A percentile compares a stretch with the other conserved stretches of the same genome.
Evolutionary conservation across 169 alveolate genomes (phyloP).

Genomic region (Amoebophrya sp.): DNA sequence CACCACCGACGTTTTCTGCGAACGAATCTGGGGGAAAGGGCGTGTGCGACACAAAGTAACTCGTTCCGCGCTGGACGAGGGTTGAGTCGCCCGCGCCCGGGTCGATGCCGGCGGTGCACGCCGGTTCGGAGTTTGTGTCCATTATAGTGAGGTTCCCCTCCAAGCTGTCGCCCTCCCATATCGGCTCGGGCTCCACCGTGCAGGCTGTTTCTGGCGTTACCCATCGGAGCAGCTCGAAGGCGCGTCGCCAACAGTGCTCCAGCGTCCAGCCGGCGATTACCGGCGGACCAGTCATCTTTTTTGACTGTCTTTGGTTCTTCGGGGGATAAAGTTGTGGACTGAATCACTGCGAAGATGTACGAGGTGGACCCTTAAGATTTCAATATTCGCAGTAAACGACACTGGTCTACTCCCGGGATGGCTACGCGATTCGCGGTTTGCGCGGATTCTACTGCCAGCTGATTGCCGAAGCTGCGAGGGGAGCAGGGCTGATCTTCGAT

Average conservation of each 20-base stretch:
- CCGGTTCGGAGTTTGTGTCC: neutral
- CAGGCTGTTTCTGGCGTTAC: neutral
- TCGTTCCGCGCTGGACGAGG: neutral
- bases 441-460: too few relatives aligned
- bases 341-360: too few relatives aligned
- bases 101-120: neutral
- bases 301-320: too few relatives aligned
- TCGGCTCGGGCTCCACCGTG: neutral
- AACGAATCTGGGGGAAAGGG: neutral
- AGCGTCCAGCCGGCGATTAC: constrained; percentile 2
- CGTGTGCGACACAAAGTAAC: neutral
- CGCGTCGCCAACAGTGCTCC: neutral
- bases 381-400: too few relatives aligned
- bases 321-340: too few relatives aligned
- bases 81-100: neutral
- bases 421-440: too few relatives aligned
- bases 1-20: neutral
- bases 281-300: too few relatives aligned
- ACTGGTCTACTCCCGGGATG: too few relatives aligned
- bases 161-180: neutral
- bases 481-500: too few relatives aligned
- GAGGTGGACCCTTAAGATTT: too few relatives aligned
- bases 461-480: too few relatives aligned
- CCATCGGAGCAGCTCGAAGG: constrained; percentile 19
- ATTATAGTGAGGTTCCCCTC: neutral